Conservation (phyloP, 768 basidiomycete genomes). For the Calocybe cyanea region DNA sequence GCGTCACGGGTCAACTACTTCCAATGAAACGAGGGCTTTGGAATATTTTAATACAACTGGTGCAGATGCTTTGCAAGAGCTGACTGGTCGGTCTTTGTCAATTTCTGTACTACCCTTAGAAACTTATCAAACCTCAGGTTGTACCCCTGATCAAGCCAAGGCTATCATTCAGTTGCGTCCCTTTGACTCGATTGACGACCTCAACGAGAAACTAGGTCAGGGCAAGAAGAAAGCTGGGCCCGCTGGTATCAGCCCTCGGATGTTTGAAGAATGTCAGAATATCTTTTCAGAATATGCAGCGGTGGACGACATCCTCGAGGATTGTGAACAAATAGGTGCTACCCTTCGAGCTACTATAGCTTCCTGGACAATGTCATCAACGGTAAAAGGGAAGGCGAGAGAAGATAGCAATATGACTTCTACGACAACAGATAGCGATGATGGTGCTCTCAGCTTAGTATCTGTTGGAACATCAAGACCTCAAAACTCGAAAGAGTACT, state of each 20-base stretch:
- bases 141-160: slow-evolving; percentile 75
- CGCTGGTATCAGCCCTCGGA: slow-evolving; percentile 78
- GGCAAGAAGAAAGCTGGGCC: slow-evolving; percentile 85
- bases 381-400: slow-evolving; percentile 36
- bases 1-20: slow-evolving; percentile 29
- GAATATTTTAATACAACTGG: slow-evolving; percentile 66
- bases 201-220: slow-evolving; percentile 72
- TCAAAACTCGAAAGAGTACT: slow-evolving; percentile 55
- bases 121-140: slow-evolving; percentile 44
- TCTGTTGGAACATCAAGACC: slow-evolving; percentile 39
- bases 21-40: slow-evolving; percentile 50
- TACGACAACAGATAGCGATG: slow-evolving; percentile 39
- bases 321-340: slow-evolving; percentile 84
- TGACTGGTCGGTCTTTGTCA: slow-evolving; percentile 56
- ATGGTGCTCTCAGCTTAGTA: slow-evolving; percentile 59
- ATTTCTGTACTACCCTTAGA: not conserved
- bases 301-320: slow-evolving; percentile 84
- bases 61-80: slow-evolving; percentile 63
- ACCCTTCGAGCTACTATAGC: slow-evolving; percentile 70
- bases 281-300: slow-evolving; percentile 83
- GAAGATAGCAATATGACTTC: slow-evolving; percentile 21
- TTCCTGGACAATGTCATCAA: slow-evolving; percentile 58
- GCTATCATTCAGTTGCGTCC: slow-evolving; percentile 77
- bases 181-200: slow-evolving; percentile 70
- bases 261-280: slow-evolving; percentile 87